Base-by-base conservation (phyloP, 257 asterid species). In the Dorcoceras hygrometricum region DNA sequence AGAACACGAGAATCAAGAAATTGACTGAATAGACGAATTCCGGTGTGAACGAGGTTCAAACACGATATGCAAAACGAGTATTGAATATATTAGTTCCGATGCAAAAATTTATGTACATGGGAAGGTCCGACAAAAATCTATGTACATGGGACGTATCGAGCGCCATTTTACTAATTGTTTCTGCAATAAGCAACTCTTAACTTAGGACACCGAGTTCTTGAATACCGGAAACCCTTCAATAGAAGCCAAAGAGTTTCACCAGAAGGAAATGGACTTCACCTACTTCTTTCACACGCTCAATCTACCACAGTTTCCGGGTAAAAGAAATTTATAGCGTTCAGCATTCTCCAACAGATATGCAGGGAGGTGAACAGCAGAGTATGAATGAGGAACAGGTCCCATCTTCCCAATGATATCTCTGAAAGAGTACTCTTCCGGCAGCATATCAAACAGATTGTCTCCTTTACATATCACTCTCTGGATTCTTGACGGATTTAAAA, bases 371-470 rank as follows among this genome's bases (percentile, higher is more conserved):
- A 89, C 92, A 10, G 92, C 95, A 0, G 96, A 89, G 73, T 86
- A 86, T 2, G 96, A 89, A 66, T 80, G 95, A 11, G 91, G 95
- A 27, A 89, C 82, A 20, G 87, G 85, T 31, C 96, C 96, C 96
- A 89, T 86, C 70, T 89, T 89, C 50, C 95, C 91, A 5, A 89
- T 89, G 57, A 89, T 89, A 53, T 85, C 95, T 77, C 77, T 87
- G 70, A 87, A 89, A 4, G 88, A 87, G 71, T 89, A 83, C 81
- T 89, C 96, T 70, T 89, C 96, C 0, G 96, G 96, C 22, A 89
- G 79, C 96, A 89, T 89, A 74, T 89, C 96, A 57, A 89, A 89
- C 56, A 89, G 71, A 75, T 89, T 89, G 3, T 83, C 81, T 22
- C 96, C 96, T 60, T 86, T 78, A 73, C 96, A 89, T 54, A 89